Conservation (phyloP, 108 stramenopile genomes). For the Cyclotella kingstonii region DNA sequence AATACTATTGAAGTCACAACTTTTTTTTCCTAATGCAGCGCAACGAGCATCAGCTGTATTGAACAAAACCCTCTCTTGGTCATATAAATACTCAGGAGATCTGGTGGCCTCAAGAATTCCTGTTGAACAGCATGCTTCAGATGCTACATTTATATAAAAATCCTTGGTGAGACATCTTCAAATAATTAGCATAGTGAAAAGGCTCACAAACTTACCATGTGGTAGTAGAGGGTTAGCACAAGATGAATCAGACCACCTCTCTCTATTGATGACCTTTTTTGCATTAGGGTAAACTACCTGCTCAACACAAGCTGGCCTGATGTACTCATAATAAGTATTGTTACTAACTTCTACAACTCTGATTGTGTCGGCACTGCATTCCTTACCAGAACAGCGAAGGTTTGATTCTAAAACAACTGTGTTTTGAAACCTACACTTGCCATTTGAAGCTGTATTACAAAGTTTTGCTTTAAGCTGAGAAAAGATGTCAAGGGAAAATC, state of each 20-base stretch:
- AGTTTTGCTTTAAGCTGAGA: conserved; percentile 45
- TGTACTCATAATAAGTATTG: conserved; percentile 62
- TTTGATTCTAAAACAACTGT: conserved; percentile 42
- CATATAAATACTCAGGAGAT: conserved; percentile 25
- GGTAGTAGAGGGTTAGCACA: conserved; percentile 44
- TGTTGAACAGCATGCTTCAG: conserved; percentile 33
- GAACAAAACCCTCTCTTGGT: conserved; percentile 35
- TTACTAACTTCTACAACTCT: conserved; percentile 51
- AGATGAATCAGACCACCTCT: conserved; percentile 22
- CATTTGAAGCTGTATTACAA: conserved; percentile 30
- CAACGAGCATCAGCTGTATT: conserved; percentile 34
- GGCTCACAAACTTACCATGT: conserved; percentile 5
- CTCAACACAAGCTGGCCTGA: conserved; percentile 58
- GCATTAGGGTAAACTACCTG: conserved; percentile 57
- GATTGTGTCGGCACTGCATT: conserved; percentile 58
- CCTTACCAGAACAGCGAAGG: conserved; percentile 46
- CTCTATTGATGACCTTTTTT: conserved; percentile 39
- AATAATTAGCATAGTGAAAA: background rate
- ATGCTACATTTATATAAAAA: conserved; percentile 9
- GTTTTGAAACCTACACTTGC: conserved; percentile 31
- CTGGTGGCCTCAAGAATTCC: conserved; percentile 15
- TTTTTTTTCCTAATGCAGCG: conserved; percentile 18
- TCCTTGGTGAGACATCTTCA: too few species aligned
- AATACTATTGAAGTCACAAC: conserved; percentile 33
- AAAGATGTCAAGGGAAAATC: conserved; percentile 14